These are phyloP conservation scores for Ascochyta pisi DNA, from an alignment of 2,329 filamentous ascomycete species.

Conservation along the genomic window DNA sequence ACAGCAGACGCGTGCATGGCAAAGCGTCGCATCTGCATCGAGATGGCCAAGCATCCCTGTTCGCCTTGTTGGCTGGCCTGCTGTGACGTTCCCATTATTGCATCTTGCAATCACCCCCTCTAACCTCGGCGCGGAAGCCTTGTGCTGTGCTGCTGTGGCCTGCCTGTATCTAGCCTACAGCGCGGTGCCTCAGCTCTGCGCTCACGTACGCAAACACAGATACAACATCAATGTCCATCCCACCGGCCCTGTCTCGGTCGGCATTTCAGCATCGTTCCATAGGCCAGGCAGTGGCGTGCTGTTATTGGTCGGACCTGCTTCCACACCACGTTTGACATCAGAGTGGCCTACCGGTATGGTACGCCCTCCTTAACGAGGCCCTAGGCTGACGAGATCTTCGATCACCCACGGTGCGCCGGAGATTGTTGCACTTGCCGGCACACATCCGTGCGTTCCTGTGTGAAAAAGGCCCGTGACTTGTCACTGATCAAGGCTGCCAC, in stretches of 20 bases:
- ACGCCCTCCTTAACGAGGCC: not conserved
- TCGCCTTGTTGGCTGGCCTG: not conserved
- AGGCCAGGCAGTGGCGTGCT: not conserved
- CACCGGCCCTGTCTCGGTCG: not conserved
- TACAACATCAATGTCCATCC: not conserved
- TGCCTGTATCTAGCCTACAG: too few relatives aligned
- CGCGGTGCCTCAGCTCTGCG: too few relatives aligned
- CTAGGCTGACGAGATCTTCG: constrained; percentile 12
- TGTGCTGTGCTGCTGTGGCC: too few relatives aligned
- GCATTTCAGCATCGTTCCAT: not conserved
- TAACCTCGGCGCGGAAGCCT: too few relatives aligned
- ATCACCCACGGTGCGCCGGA: not conserved
- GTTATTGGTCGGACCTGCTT: not conserved
- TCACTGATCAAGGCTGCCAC: not conserved
- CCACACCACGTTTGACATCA: constrained; percentile 8
- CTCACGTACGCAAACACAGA: too few relatives aligned
- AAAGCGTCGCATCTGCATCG: not conserved
- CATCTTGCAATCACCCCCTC: not conserved
- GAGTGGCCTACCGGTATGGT: not conserved
- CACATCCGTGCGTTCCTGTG: not conserved
- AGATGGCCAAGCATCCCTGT: not conserved
- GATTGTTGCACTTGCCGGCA: not conserved
- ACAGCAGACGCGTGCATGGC: constrained; percentile 2
- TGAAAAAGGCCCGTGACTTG: not conserved
- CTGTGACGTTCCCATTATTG: constrained; percentile 10